Percentiles rank a stretch among this genome's conserved stretches.
Evolutionary conservation across 2,329 filamentous ascomycete species (phyloP).

Genomic region (Neopestalotiopsis sp.): DNA sequence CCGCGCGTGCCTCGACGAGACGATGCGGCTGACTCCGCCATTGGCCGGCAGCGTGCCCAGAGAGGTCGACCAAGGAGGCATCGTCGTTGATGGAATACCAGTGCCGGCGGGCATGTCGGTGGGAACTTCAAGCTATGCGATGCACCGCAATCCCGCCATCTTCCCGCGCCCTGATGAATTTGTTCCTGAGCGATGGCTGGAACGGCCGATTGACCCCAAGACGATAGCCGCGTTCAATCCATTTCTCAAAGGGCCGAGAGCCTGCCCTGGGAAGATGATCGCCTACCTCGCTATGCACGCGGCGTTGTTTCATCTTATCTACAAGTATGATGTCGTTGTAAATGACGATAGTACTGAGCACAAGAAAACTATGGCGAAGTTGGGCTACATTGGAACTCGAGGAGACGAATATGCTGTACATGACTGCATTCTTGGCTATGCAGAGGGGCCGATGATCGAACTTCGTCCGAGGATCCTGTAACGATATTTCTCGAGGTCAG

Average conservation of each 20-base stretch:
- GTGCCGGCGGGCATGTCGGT: conserved; percentile 6
- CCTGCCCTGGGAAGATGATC: conserved; percentile 11
- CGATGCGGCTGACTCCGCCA: conserved; percentile 5
- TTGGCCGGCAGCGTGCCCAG: background rate
- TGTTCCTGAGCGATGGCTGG: background rate
- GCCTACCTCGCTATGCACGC: conserved; percentile 15
- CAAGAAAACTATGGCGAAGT: background rate
- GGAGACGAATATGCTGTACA: background rate
- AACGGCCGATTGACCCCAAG: conserved; percentile 7
- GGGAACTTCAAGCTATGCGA: conserved; percentile 2
- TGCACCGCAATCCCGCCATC: conserved; percentile 6
- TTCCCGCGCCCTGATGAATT: conserved; percentile 1
- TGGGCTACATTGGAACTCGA: background rate
- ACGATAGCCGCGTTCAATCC: conserved; percentile 13
- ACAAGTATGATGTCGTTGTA: background rate
- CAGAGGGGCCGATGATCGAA: background rate
- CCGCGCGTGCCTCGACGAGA: conserved; percentile 12
- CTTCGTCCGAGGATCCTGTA: background rate
- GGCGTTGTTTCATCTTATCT: conserved; percentile 13
- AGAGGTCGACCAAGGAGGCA: conserved; percentile 4
- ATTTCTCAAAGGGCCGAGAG: conserved; percentile 15
- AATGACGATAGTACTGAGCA: background rate
- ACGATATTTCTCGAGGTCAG: background rate
- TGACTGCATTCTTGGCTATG: conserved; percentile 9
- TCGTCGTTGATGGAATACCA: conserved; percentile 3